phyloP scores from a whole-genome alignment of 2,329 filamentous ascomycete species.

The Arachnopeziza araneosa region DNA sequence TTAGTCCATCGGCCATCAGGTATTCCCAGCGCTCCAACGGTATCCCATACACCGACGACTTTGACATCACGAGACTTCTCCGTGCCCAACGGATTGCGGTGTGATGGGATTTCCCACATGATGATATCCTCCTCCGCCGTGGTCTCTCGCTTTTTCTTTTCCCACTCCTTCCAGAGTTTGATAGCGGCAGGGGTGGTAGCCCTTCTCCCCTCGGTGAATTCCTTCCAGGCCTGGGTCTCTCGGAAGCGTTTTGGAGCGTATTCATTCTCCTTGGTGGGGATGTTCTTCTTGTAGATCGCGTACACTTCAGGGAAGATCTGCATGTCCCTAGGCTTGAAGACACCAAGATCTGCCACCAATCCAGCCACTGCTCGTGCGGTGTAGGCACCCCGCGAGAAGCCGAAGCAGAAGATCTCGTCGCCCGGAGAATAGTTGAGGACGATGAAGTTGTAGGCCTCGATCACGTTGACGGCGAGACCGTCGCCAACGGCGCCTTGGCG shows the following conservation, averaged over 20 bases:
- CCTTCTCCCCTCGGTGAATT: neutral
- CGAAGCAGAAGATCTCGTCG: constrained; percentile 21
- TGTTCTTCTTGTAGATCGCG: neutral
- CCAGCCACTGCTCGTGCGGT: constrained; percentile 31
- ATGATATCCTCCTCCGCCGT: neutral
- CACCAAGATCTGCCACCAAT: neutral
- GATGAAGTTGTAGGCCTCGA: constrained; percentile 36
- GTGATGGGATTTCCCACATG: neutral
- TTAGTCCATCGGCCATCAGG: neutral
- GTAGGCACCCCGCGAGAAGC: constrained; percentile 36
- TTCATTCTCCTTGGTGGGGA: too few species aligned
- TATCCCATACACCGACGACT: constrained; percentile 16
- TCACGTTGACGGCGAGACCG: constrained; percentile 12
- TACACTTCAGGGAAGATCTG: neutral
- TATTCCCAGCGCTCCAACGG: constrained; percentile 7
- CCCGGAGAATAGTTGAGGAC: constrained; percentile 18
- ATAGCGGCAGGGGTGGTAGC: too few species aligned
- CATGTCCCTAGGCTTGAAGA: neutral
- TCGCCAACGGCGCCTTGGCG: constrained; percentile 5
- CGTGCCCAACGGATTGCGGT: too few species aligned
- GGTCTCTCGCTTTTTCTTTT: too few species aligned
- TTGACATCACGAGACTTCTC: constrained; percentile 2
- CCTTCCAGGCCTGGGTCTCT: neutral
- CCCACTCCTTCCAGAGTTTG: too few species aligned
- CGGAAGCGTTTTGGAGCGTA: neutral